Evolutionary conservation across 768 basidiomycete genomes (phyloP).

Genomic region (Macrolepiota fuliginosa): DNA sequence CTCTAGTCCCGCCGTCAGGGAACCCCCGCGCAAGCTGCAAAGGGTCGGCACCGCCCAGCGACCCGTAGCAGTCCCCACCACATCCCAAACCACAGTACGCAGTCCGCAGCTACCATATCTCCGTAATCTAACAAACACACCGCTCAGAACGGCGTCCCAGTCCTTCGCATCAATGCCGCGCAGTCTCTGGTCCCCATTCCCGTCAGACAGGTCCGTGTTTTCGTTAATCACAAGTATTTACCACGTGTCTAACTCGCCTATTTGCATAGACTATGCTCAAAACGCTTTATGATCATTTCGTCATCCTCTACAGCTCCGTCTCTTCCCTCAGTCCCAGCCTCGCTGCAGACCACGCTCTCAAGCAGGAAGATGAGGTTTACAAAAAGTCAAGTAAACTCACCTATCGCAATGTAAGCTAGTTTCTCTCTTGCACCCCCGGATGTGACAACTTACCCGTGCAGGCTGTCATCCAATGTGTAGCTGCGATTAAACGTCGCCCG

Average conservation of each 20-base stretch:
- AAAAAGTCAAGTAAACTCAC: constrained; percentile 70
- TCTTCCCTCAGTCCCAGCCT: constrained; percentile 53
- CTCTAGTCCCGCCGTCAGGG: constrained; percentile 24
- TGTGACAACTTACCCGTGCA: constrained; percentile 21
- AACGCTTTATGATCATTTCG: constrained; percentile 70
- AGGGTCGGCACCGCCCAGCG: constrained; percentile 44
- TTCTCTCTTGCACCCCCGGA: not conserved
- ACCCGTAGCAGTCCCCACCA: constrained; percentile 40
- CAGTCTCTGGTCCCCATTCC: constrained; percentile 71
- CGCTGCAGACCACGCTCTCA: constrained; percentile 75
- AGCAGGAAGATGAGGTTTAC: constrained; percentile 82
- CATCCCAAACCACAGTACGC: constrained; percentile 33
- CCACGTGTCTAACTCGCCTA: not conserved
- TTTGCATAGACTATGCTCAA: constrained; percentile 60
- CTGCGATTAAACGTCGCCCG: constrained; percentile 46
- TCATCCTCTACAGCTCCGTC: constrained; percentile 60
- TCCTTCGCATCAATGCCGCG: constrained; percentile 63
- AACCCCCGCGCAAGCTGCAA: constrained; percentile 67
- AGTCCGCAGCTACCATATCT: not conserved
- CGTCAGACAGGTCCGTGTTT: constrained; percentile 60
- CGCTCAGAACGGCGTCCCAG: constrained; percentile 55
- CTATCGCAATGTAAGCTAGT: constrained; percentile 70
- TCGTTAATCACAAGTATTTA: not conserved
- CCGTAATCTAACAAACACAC: not conserved
- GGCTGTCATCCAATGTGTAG: constrained; percentile 52